phyloP scores from a whole-genome alignment of 805 yeast species.

The Ascoidea asiatica region DNA sequence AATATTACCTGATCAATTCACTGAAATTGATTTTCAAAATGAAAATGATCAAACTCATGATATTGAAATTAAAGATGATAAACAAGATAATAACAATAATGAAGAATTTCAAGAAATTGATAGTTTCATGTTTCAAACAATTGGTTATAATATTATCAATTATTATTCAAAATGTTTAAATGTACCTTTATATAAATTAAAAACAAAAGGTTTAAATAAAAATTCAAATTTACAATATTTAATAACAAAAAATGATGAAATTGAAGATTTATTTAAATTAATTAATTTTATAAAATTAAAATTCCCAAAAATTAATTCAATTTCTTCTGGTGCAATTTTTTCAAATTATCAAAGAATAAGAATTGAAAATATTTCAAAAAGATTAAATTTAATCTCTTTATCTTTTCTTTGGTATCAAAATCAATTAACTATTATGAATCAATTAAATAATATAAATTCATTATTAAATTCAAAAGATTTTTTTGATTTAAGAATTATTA shows the following conservation, averaged over 20 bases:
- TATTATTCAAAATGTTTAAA: slow-evolving; percentile 57
- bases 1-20: too few species aligned
- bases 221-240: slow-evolving; percentile 59
- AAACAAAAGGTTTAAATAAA: slow-evolving; percentile 48
- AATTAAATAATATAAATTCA: slow-evolving; percentile 37
- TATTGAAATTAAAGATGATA: too few species aligned
- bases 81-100: too few species aligned
- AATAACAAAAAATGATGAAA: slow-evolving; percentile 65
- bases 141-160: slow-evolving; percentile 71
- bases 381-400: slow-evolving; percentile 55
- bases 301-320: slow-evolving; percentile 71
- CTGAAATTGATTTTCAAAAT: too few species aligned
- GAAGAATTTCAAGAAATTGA: slow-evolving; percentile 54
- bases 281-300: slow-evolving; percentile 29
- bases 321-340: slow-evolving; percentile 90
- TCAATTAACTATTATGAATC: slow-evolving; percentile 67
- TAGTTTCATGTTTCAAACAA: slow-evolving; percentile 96
- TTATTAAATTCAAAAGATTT: slow-evolving; percentile 15
- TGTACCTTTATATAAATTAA: slow-evolving; percentile 64
- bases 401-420: slow-evolving; percentile 86
- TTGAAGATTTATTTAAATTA: slow-evolving; percentile 62
- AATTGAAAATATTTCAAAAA: slow-evolving; percentile 79
- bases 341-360: slow-evolving; percentile 92
- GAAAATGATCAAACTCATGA: too few species aligned
- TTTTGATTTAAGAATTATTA: slow-evolving; percentile 72